phyloP scores from a whole-genome alignment of 2,329 filamentous ascomycete genomes.

The Aspergillus cejpii region DNA sequence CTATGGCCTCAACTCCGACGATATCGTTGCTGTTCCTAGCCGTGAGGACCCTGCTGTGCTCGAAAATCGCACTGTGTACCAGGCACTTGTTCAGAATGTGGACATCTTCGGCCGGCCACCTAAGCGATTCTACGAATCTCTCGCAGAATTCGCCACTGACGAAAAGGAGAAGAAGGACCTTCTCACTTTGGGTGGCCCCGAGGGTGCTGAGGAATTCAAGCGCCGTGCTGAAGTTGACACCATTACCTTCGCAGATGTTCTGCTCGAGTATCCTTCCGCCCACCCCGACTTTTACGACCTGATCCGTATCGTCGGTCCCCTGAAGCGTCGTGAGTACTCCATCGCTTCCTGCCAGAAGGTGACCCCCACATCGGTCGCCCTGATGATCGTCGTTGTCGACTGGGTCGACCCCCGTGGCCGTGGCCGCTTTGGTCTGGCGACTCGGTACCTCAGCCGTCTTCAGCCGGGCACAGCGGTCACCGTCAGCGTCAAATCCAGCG shows the following conservation, averaged over 20 bases:
- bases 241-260: conserved; percentile 80
- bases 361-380: conserved; percentile 76
- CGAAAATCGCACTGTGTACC: conserved; percentile 87
- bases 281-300: conserved; percentile 85
- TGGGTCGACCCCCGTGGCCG: conserved; percentile 88
- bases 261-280: conserved; percentile 84
- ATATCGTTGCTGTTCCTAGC: conserved; percentile 84
- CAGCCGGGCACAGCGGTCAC: conserved; percentile 71
- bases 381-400: conserved; percentile 95
- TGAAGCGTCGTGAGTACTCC: conserved; percentile 98
- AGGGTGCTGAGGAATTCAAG: conserved; percentile 87
- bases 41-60: conserved; percentile 67
- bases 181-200: conserved; percentile 65
- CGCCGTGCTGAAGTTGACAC: conserved; percentile 84
- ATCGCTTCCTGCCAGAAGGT: conserved; percentile 96
- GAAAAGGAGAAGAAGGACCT: conserved; percentile 76
- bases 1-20: conserved; percentile 76
- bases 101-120: conserved; percentile 96
- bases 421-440: conserved; percentile 86
- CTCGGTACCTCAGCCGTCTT: conserved; percentile 75
- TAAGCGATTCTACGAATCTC: conserved; percentile 93
- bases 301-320: conserved; percentile 74
- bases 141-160: conserved; percentile 79
- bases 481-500: conserved; percentile 91
- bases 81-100: conserved; percentile 83